Evolutionary conservation across 2,329 filamentous ascomycete species (phyloP), one percentile per base, ranked within the genome.

Genomic region (Phyllosticta paracitricarpa): DNA sequence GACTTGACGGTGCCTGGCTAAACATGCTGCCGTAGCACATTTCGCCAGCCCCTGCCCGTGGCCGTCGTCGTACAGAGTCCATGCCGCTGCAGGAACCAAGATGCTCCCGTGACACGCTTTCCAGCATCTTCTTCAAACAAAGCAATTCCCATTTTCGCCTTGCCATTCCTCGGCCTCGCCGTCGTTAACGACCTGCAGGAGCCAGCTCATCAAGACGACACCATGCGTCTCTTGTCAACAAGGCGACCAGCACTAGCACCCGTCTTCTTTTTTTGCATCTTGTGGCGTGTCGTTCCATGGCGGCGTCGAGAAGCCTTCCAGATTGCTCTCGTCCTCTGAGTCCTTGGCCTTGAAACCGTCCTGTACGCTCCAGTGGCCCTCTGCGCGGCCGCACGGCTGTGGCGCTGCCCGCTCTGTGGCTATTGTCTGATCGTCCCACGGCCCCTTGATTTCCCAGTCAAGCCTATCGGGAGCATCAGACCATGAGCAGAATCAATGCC

Each of bases 51-150:
- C 40, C 40, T 48, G 40, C 40, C 40, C 40, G 40, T 48, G 40
- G 40, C 40, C 40, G 40, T 7, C 40, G 40, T 48, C 40, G 40
- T 48, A 48, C 40, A 48, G 4, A 48, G 40, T 22, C 22, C 26
- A 58, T 52, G 56, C 57, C 19, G 57, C 58, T 61, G 58, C 58
- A 61, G 58, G 58, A 61, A 61, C 58, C 30, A 53, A 54, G 51
- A 28, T 19, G 57, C 57, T 54, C 19, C 24, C 35, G 25, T 56
- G 54, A 56, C 58, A 56, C 58, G 33, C 51, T 25, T 40, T 26
- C 26, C 24, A 56, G 58, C 30, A 22, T 61, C 35, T 56, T 54
- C 58, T 61, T 60, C 35, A 7, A 61, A 61, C 58, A 61, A 60
- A 51, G 33, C 35, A 61, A 61, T 56, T 24, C 56, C n/a, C n/a